Conservation (phyloP, 768 basidiomycete species). For the Lepiota subincarnata region DNA sequence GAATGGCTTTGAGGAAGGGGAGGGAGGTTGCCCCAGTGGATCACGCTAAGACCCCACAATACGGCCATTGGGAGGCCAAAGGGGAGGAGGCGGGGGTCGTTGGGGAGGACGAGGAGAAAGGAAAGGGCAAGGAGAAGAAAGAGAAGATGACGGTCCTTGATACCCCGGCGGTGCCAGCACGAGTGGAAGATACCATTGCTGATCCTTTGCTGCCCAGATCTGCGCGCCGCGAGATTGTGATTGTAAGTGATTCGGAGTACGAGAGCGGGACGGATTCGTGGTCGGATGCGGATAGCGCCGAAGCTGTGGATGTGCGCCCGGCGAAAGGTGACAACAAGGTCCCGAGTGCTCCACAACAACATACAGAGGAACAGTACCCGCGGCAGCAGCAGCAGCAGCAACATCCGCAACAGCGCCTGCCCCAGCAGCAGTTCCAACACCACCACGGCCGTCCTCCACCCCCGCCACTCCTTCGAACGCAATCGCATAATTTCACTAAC, state of each 20-base stretch:
- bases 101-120: conserved; percentile 15
- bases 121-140: conserved; percentile 5
- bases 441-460: conserved; percentile 9
- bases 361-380: conserved; percentile 9
- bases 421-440: too few relatives aligned
- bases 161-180: background rate
- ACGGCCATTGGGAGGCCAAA: background rate
- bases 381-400: conserved; percentile 14
- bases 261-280: conserved; percentile 10
- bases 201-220: conserved; percentile 6
- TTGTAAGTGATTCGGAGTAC: conserved; percentile 8
- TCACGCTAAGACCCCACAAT: conserved; percentile 6
- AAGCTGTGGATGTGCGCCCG: background rate
- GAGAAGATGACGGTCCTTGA: background rate
- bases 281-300: conserved; percentile 4
- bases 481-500: conserved; percentile 24
- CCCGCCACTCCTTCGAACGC: conserved; percentile 20
- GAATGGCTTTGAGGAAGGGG: background rate
- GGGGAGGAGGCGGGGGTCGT: conserved; percentile 12
- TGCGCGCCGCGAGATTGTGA: background rate
- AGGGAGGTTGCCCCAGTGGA: background rate
- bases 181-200: conserved; percentile 4
- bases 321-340: background rate
- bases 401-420: conserved; percentile 17
- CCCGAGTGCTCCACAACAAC: background rate